Evolutionary conservation across 768 basidiomycete genomes (phyloP).

Genomic region (Leucosporidium scottii): DNA sequence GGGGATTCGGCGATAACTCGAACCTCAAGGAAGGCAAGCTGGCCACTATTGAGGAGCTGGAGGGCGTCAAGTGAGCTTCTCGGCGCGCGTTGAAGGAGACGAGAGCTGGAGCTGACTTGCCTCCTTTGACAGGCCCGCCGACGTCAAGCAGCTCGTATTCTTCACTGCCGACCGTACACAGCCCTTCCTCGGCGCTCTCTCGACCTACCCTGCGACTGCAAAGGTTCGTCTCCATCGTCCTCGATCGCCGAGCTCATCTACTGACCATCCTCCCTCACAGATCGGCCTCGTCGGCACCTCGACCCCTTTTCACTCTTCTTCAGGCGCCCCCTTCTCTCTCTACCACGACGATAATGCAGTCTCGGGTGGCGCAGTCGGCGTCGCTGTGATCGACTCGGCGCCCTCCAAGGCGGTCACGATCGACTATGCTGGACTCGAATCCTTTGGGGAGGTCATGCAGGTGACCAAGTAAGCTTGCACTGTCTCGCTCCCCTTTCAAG

Average conservation of each 20-base stretch:
- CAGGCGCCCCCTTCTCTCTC: conserved; percentile 13
- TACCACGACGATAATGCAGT: background rate
- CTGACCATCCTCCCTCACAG: background rate
- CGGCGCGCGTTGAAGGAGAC: background rate
- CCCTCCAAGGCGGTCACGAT: background rate
- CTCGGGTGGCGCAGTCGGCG: conserved; percentile 18
- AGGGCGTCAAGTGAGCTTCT: conserved; percentile 9
- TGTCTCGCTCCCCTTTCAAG: no score
- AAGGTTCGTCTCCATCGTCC: conserved; percentile 4
- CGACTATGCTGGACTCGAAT: conserved; percentile 11
- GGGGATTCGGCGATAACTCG: conserved; percentile 22
- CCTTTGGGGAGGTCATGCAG: conserved; percentile 3
- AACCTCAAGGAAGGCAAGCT: background rate
- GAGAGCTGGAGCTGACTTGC: background rate
- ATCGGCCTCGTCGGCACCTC: conserved; percentile 23
- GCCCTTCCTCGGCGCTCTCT: conserved; percentile 20
- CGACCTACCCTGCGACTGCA: conserved; percentile 1
- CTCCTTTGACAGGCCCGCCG: background rate
- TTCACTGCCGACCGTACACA: conserved; percentile 25
- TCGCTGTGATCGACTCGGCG: conserved; percentile 13
- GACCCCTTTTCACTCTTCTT: conserved; percentile 23
- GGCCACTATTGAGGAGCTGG: conserved; percentile 8
- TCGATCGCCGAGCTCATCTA: background rate
- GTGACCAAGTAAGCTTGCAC: conserved; percentile 22
- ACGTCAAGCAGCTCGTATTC: conserved; percentile 20